Evolutionary conservation across 1,139 yeast species (phyloP), one percentile per base, ranked within the genome.

Genomic region (Magnusiomyces magnusii): DNA sequence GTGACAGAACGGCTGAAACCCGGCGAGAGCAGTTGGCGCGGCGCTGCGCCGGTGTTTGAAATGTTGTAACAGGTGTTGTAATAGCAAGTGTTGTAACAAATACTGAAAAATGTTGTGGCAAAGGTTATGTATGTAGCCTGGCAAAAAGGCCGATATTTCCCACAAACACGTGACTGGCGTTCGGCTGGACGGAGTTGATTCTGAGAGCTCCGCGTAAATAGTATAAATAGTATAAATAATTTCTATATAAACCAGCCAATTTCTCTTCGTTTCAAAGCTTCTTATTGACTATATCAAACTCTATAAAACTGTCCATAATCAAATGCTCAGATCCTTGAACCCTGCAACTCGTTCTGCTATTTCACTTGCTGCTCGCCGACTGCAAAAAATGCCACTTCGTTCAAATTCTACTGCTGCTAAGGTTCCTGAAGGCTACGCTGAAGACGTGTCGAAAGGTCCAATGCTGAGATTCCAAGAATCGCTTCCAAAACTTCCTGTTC

Each of bases 401-500:
- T 59, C 63, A 60, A 70, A 70, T 64, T 65, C 73, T 53, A 71
- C 75, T 51, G 68, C 71, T 44, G 67, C 72, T 23, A 57, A 58
- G 52, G 60, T 65, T 47, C 68, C 70, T 41, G 65, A 64, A 49
- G 72, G 67, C 21, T 70, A 68, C 62, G 71, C 64, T 56, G 76
- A 73, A 64, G 75, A 73, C 63, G 58, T 58, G 24, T 76, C 76
- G 63, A 83, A 83, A 68, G 96, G 95, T 54, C 83, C 82, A 63
- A 83, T 92, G 66, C 88, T 77, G 75, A 81, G 85, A 65, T 83
- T 77, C 75, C 97, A 92, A 73, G 79, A 80, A 53, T 78, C 84
- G 52, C 80, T 93, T 61, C 97, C 98, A 15, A 79, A 83, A 60
- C 80, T 93, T 64, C 98, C 98, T 1, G 96, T 93, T 15, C 99